These are phyloP conservation scores for Yarrowia keelungensis DNA, from an alignment of 805 yeast genomes.

Conservation along the genomic window DNA sequence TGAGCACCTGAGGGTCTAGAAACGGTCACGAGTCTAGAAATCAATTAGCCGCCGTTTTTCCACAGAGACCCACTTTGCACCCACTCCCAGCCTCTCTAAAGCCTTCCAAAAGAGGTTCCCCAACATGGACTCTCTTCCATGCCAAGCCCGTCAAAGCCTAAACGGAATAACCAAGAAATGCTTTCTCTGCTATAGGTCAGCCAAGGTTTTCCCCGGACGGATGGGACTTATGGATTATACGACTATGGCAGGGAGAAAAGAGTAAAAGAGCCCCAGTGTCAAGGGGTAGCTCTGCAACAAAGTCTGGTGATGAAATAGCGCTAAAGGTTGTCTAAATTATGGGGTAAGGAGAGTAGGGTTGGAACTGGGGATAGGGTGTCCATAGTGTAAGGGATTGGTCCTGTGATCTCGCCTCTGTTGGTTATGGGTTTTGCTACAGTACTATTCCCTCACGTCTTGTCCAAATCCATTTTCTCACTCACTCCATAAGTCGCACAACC, in stretches of 20 bases:
- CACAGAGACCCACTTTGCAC: no score
- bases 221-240: slow-evolving; percentile 22
- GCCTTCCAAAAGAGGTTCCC: slow-evolving; percentile 30
- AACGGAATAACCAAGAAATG: slow-evolving; percentile 21
- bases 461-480: not conserved
- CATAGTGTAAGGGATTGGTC: no score
- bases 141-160: slow-evolving; percentile 15
- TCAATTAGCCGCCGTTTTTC: no score
- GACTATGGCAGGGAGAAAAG: not conserved
- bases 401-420: no score
- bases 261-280: not conserved
- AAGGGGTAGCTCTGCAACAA: slow-evolving; percentile 6
- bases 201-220: slow-evolving; percentile 35
- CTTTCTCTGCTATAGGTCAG: not conserved
- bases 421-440: no score
- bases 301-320: not conserved
- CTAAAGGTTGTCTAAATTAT: not conserved
- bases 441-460: no score
- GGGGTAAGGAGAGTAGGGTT: not conserved
- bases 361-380: no score
- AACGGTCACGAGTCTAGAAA: no score
- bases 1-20: no score
- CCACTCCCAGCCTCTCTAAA: no score
- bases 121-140: not conserved
- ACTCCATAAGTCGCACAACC: slow-evolving; percentile 18